Conservation (phyloP, 495 filamentous ascomycete species). For the Lophium mytilinum region DNA sequence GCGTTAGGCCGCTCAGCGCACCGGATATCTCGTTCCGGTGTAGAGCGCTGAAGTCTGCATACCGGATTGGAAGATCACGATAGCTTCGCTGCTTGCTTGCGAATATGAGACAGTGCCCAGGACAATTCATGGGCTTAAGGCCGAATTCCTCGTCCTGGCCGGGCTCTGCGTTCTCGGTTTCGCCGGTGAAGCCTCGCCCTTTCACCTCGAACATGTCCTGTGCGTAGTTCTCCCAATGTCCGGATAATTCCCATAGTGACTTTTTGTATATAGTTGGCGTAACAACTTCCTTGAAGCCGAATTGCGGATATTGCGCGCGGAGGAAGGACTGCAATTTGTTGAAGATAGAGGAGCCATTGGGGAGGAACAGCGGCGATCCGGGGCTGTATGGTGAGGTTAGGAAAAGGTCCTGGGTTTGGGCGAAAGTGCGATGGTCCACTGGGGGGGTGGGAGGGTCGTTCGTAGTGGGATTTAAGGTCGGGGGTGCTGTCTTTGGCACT, state of each 20-base stretch:
- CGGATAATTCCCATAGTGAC: conserved; percentile 78
- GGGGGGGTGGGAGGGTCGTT: conserved; percentile 26
- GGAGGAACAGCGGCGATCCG: conserved; percentile 81
- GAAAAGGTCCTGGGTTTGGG: conserved; percentile 66
- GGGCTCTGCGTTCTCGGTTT: conserved; percentile 30
- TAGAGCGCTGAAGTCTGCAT: conserved; percentile 86
- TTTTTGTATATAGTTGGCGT: conserved; percentile 93
- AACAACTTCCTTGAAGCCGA: conserved; percentile 86
- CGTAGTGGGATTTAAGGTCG: conserved; percentile 20
- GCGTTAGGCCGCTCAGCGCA: conserved; percentile 74
- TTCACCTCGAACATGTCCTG: conserved; percentile 93
- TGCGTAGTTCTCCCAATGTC: conserved; percentile 89
- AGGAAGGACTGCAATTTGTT: conserved; percentile 81
- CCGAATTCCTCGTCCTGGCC: conserved; percentile 74
- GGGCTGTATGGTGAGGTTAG: conserved; percentile 72
- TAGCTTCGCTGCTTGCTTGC: conserved; percentile 63
- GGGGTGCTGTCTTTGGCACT: conserved; percentile 6
- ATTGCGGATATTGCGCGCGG: conserved; percentile 75
- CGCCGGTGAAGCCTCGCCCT: conserved; percentile 47
- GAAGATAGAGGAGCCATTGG: conserved; percentile 77
- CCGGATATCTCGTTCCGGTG: conserved; percentile 89
- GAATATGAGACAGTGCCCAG: conserved; percentile 88
- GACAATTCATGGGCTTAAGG: conserved; percentile 96
- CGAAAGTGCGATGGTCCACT: conserved; percentile 63
- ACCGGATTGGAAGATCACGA: conserved; percentile 77